Evolutionary conservation across 495 filamentous ascomycete species (phyloP), one percentile per base, ranked within the genome.

Genomic region (Aspergillus sclerotioniger): DNA sequence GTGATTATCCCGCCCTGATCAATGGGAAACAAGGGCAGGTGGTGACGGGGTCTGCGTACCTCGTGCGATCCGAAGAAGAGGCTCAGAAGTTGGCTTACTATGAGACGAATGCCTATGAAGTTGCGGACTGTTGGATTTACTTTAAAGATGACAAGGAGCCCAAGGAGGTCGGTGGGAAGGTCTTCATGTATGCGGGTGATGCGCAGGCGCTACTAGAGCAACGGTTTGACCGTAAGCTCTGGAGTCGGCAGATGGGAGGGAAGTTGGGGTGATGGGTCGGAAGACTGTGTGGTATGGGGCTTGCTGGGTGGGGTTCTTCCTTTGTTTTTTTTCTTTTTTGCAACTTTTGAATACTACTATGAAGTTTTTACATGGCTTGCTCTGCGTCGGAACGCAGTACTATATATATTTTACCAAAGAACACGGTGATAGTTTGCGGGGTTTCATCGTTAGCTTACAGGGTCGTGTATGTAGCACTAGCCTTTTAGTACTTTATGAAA

Each of bases 1-100:
- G 57, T 28, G 60, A 65, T 62, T 62, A 66, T 58, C 58, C 56
- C 25, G 56, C 63, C 21, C 51, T 68, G 39, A 56, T 68, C 48
- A 55, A 66, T 17, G 60, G 63, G 12, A 37, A 57, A 33, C 54
- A 45, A 16, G 58, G 43, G 13, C 47, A 68, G 29, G 60, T 58
- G 13, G 51, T 68, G 55, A 20, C 46, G 1, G 63, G 66, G 25
- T 55, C 41, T 51, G 59, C 57, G 4, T 62, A 62, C 31, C 50
- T 63, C 20, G 60, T 61, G 28, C 58, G 49, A 28, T 56, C 54
- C 7, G 49, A 57, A 45, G 62, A 63, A 46, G 62, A 61, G 28
- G 58, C 53, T 9, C 51, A 54, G 44, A 67, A 57, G 45, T 46
- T 64, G 13, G 54, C 59, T 0, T 31, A 57, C 48, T 64, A 64